A percentile compares a stretch with the other conserved stretches of the same genome.
Conservation (phyloP, 192 early-diverging fungal genomes). For the Piromyces finnis region DNA sequence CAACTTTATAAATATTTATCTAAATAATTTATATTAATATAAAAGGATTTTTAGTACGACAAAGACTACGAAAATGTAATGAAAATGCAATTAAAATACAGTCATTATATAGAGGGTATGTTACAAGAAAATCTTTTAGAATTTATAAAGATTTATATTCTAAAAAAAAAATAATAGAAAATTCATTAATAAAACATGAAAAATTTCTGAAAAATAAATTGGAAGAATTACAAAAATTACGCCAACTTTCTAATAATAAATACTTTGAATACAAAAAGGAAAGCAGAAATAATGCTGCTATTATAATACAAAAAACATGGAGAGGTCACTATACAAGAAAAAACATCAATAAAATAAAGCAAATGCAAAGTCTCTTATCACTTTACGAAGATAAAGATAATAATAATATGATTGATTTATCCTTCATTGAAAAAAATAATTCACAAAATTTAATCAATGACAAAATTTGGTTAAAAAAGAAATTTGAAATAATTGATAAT, state of each 20-base stretch:
- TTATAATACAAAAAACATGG: neutral
- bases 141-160: neutral
- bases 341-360: neutral
- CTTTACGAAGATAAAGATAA: neutral
- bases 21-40: too few species aligned
- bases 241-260: neutral
- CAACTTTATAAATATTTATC: too few species aligned
- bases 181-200: neutral
- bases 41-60: neutral
- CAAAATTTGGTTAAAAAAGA: neutral
- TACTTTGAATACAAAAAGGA: neutral
- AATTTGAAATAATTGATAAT: neutral
- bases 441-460: neutral
- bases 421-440: neutral
- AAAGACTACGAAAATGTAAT: neutral
- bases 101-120: neutral
- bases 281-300: neutral
- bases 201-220: neutral
- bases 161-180: neutral
- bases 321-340: neutral
- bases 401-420: neutral
- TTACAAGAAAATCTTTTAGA: neutral
- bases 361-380: neutral
- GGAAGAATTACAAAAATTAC: neutral
- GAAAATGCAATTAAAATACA: neutral